Evolutionary conservation across 2,329 filamentous ascomycete genomes (phyloP).

Genomic region (Fusarium albosuccineum): DNA sequence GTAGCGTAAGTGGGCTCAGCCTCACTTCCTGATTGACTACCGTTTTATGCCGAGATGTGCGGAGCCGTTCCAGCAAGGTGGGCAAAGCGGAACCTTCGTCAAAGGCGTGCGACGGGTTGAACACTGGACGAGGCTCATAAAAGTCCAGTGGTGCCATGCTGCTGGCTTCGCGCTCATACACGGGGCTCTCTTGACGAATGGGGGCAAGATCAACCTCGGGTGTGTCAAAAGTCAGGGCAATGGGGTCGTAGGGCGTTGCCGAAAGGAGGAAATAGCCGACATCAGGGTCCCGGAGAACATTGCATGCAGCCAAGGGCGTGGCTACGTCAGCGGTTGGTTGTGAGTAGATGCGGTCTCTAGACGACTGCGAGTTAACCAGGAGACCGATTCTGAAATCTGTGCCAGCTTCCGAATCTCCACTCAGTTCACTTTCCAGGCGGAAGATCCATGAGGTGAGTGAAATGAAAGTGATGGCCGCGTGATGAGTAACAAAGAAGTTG

Average conservation of each 20-base stretch:
- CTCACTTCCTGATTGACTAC: slow-evolving; percentile 76
- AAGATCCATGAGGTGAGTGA: slow-evolving; percentile 74
- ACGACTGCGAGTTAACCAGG: slow-evolving; percentile 69
- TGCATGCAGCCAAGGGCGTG: slow-evolving; percentile 66
- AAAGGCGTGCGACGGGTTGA: slow-evolving; percentile 73
- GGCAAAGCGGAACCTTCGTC: slow-evolving; percentile 69
- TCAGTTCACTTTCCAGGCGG: slow-evolving; percentile 71
- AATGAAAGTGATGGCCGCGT: slow-evolving; percentile 70
- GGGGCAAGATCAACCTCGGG: slow-evolving; percentile 65
- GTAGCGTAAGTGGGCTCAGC: slow-evolving; percentile 77
- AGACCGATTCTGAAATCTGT: slow-evolving; percentile 73
- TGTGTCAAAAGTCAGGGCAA: slow-evolving; percentile 70
- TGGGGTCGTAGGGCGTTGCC: slow-evolving; percentile 68
- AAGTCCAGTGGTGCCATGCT: slow-evolving; percentile 63
- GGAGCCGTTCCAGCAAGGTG: slow-evolving; percentile 66
- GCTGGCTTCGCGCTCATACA: slow-evolving; percentile 57
- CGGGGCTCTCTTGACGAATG: slow-evolving; percentile 58
- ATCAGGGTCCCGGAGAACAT: slow-evolving; percentile 70
- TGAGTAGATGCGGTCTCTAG: slow-evolving; percentile 69
- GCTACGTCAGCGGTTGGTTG: slow-evolving; percentile 62
- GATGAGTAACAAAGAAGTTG: slow-evolving; percentile 72
- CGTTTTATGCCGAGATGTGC: slow-evolving; percentile 71
- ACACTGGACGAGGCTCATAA: slow-evolving; percentile 74
- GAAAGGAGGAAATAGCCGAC: slow-evolving; percentile 74
- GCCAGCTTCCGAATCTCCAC: slow-evolving; percentile 67